A percentile compares a stretch with the other conserved stretches of the same genome.
phyloP scores from a whole-genome alignment of 2,329 filamentous ascomycete genomes.

The Fusarium luffae region DNA sequence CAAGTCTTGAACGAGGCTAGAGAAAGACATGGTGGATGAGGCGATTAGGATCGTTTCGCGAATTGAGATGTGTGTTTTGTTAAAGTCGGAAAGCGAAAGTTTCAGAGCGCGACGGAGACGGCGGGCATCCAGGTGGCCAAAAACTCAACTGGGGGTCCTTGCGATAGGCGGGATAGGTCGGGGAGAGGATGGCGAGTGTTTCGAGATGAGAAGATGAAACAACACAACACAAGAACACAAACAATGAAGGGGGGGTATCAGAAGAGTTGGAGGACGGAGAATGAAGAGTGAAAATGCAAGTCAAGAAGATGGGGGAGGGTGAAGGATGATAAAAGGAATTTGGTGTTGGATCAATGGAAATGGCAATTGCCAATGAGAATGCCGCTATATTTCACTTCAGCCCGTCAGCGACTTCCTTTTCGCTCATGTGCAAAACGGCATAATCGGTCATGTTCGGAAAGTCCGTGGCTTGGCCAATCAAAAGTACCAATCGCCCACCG shows the following conservation, averaged over 20 bases:
- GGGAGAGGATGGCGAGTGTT: constrained; percentile 14
- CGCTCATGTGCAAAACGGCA: constrained; percentile 27
- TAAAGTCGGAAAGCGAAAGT: constrained; percentile 8
- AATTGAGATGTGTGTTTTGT: constrained; percentile 8
- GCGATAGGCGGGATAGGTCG: constrained; percentile 38
- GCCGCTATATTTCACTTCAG: constrained; percentile 33
- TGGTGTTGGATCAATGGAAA: constrained; percentile 9
- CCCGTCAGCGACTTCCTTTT: constrained; percentile 30
- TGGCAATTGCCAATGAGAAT: constrained; percentile 42
- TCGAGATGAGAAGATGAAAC: constrained; percentile 2
- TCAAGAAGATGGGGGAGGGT: neutral
- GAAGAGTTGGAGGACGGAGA: neutral
- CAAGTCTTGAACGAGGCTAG: constrained; percentile 73
- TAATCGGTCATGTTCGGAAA: constrained; percentile 45
- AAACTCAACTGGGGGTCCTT: constrained; percentile 32
- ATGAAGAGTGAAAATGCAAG: neutral
- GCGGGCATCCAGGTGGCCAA: constrained; percentile 38
- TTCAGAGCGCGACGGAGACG: constrained; percentile 6
- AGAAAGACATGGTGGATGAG: constrained; percentile 68
- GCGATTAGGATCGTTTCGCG: constrained; percentile 18
- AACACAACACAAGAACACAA: constrained; percentile 12
- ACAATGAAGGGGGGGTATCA: constrained; percentile 7
- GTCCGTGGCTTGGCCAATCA: constrained; percentile 20
- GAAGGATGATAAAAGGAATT: constrained; percentile 15
- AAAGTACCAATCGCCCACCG: neutral